Evolutionary conservation across 75 land plant species (phyloP).

Genomic region (Pinus tabuliformis): DNA sequence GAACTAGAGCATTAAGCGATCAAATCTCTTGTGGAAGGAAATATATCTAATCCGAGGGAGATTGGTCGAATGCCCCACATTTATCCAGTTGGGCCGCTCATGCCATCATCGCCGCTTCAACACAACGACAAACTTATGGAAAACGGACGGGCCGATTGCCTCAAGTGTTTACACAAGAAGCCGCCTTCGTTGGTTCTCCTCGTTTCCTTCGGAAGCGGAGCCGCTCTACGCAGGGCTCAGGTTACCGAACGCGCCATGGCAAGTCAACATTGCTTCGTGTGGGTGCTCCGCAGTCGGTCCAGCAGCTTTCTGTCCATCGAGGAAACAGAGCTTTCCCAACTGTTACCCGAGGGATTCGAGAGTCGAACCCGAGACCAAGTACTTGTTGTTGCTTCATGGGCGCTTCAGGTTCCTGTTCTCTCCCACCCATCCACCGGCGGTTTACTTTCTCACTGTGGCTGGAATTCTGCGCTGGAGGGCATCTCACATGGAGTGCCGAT

Average conservation of each 20-base stretch:
- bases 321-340: conserved; percentile 9
- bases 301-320: background rate
- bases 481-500: no score
- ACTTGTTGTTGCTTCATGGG: conserved; percentile 17
- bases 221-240: background rate
- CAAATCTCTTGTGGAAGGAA: conserved; percentile 7
- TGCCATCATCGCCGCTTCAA: background rate
- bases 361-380: conserved; percentile 23
- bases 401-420: conserved; percentile 35
- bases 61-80: no score
- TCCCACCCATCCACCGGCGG: conserved; percentile 25
- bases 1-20: conserved; percentile 22
- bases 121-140: background rate
- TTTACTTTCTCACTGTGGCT: conserved; percentile 31
- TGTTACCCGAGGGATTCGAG: conserved; percentile 29
- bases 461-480: no score
- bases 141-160: background rate
- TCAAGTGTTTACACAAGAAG: background rate
- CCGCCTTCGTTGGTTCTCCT: background rate
- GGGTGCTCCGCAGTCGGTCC: background rate
- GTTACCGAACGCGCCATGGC: background rate
- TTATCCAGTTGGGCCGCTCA: background rate
- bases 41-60: background rate
- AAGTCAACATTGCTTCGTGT: background rate
- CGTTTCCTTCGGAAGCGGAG: background rate